Base-by-base conservation (phyloP, 148 eudicot genomes). In the Rhododendron ovatum region DNA sequence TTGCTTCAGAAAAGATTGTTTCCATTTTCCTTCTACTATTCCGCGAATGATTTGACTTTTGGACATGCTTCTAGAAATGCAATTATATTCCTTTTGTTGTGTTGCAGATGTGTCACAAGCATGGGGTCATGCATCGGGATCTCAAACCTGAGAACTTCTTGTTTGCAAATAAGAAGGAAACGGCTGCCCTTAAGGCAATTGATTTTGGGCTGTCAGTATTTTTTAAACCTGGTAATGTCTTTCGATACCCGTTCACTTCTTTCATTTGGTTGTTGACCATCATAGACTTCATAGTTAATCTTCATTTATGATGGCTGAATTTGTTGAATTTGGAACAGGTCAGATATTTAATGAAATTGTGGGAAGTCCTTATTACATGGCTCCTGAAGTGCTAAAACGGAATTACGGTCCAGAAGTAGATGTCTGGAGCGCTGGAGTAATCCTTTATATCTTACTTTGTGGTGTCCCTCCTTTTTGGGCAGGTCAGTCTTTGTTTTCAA, bases 401-500 rank as follows among this genome's bases (percentile, higher is more conserved):
- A 87, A 92, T 85, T 92, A 92, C 81, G 94, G 94, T 39, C 92
- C 94, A 26, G 92, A 92, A 63, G 65, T 91, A 65, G 94, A 92
- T 86, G 90, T 92, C 30, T 92, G 94, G 94, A 92, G 94, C 83
- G 94, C 94, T 88, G 94, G 94, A 35, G 94, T 92, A 51, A 90
- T 92, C 84, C 89, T 92, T 76, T 92, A 90, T 86, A 92, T 92
- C 86, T 90, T 92, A 53, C 93, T 92, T 41, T 92, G 93, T 85
- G 93, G 93, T 73, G 92, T 90, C 88, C 94, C 94, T 6, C 94
- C 94, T 82, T 92, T 92, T 83, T 92, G 92, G 94, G 94, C 94
- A 88, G 94, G 94, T 92, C 30, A 26, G 75, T 69, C 18, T 10
- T 67, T 67, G 37, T 69, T 28, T 69, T 69, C 37, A 30, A 69